Conservation (phyloP, 345 rosid species). For the Salix arbutifolia region DNA sequence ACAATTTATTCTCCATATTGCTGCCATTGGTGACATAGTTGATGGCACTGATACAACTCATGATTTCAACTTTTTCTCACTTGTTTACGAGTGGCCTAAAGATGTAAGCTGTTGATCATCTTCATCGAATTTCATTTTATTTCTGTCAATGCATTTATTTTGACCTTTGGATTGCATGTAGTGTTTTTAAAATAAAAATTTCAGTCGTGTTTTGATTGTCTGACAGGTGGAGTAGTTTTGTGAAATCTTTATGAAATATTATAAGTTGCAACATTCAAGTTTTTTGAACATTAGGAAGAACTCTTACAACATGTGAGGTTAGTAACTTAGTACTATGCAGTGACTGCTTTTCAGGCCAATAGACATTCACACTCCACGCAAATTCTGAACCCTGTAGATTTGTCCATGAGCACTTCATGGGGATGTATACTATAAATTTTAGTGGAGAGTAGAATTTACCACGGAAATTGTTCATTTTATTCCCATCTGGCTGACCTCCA, state of each 20-base stretch:
- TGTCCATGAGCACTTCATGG: neutral
- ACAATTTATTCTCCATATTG: constrained; percentile 87
- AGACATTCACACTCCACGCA: neutral
- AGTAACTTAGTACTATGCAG: neutral
- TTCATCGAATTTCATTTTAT: neutral
- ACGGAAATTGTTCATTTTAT: neutral
- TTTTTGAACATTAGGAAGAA: neutral
- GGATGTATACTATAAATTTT: neutral
- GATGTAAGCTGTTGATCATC: constrained; percentile 53
- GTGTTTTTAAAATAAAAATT: neutral
- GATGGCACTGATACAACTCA: constrained; percentile 98
- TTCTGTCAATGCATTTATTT: neutral
- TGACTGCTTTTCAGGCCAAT: neutral
- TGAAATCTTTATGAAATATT: no score
- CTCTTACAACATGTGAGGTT: neutral
- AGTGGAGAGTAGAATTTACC: neutral
- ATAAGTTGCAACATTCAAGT: neutral
- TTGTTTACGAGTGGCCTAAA: constrained; percentile 95
- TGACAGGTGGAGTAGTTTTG: no score
- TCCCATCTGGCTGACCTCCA: neutral
- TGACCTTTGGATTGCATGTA: neutral
- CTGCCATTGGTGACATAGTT: constrained; percentile 97
- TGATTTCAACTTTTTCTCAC: constrained; percentile 95
- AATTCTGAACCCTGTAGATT: neutral
- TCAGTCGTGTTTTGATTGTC: no score